phyloP scores from a whole-genome alignment of 2,329 filamentous ascomycete species.

The Botryotinia globosa region DNA sequence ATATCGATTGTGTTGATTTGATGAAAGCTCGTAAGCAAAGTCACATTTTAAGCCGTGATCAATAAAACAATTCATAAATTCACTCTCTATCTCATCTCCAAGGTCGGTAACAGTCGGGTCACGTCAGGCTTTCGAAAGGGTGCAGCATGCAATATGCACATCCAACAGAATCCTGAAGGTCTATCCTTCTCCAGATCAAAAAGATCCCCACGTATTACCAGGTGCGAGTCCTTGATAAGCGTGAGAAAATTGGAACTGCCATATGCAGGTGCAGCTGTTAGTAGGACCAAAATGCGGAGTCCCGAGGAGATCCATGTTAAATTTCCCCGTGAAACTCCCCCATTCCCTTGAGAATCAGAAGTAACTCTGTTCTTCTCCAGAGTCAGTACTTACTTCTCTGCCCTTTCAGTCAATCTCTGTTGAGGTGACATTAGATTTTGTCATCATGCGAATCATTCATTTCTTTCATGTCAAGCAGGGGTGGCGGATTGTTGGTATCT shows the following conservation, averaged over 20 bases:
- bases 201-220: constrained; percentile 8
- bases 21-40: constrained; percentile 13
- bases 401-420: background rate
- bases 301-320: constrained; percentile 1
- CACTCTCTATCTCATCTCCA: constrained; percentile 13
- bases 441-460: constrained; percentile 2
- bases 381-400: background rate
- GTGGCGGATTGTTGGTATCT: background rate
- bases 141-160: constrained; percentile 17
- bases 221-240: constrained; percentile 7
- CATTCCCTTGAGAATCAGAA: constrained; percentile 6
- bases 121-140: constrained; percentile 13
- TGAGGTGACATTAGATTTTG: background rate
- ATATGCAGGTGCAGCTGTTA: constrained; percentile 23
- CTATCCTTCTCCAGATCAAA: constrained; percentile 7
- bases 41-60: constrained; percentile 13
- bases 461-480: background rate
- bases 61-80: constrained; percentile 4
- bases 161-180: constrained; percentile 8
- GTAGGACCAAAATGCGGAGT: constrained; percentile 18
- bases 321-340: background rate
- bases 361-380: background rate
- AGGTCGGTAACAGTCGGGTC: constrained; percentile 16
- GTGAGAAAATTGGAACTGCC: constrained; percentile 13
- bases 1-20: constrained; percentile 14